Evolutionary conservation across 1,284 basidiomycete genomes (phyloP), one percentile per base, ranked within the genome.

Genomic region (Naganishia cerealis): DNA sequence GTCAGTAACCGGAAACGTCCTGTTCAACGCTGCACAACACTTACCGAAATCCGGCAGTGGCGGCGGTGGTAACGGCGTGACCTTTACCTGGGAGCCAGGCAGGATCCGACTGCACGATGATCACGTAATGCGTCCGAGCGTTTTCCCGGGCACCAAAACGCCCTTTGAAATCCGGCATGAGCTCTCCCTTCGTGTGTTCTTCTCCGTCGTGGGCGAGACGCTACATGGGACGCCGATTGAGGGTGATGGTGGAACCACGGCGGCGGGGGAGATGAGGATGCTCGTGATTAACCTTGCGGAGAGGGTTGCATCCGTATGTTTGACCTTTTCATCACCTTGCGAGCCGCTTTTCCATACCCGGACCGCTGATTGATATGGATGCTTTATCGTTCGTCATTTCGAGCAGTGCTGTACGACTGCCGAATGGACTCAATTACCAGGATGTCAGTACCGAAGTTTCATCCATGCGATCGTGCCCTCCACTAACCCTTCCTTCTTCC

Each of bases 221-320:
- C 16, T 59, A 4, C 33, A 33, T 16, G 57, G 57, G n/a, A 18
- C 26, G n/a, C 21, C 26, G 43, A 42, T 59, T 8, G n/a, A 13
- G 57, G 57, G 39, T 12, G 21, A 42, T 6, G 24, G 43, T 13
- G 40, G 33, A 8, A 43, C 24, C 0, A 24, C n/a, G 9, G 46
- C n/a, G 24, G 46, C 2, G n/a, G 57, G 57, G 18, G 57, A 59
- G 43, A 36, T 59, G 57, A 42, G 57, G 26, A 59, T 59, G 57
- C 18, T 59, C 24, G 57, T 59, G 13, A 59, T 59, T 18, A 59
- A 59, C 48, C n/a, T 59, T 15, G 16, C 40, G 12, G 42, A 59
- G 33, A 42, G 33, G 43, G 21, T 59, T n/a, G 46, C 57, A 13
- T 59, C 57, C 7, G 57, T 59, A 33, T 33, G 57, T 59, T 6